These are phyloP conservation scores for Scutellaria galericulata DNA, from an alignment of 257 asterid genomes.

Conservation along the genomic window DNA sequence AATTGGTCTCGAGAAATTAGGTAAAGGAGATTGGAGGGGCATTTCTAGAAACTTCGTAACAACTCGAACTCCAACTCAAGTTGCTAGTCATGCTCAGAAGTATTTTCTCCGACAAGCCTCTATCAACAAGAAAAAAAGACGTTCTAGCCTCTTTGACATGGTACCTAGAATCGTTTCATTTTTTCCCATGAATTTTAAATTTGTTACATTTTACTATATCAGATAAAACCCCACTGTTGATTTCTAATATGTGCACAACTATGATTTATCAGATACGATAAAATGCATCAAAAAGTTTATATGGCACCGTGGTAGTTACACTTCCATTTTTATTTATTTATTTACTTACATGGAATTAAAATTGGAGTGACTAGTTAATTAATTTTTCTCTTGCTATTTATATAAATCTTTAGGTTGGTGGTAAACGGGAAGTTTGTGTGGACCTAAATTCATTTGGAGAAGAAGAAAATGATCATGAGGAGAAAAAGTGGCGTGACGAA, in stretches of 20 bases:
- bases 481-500: too few species aligned
- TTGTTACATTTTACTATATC: too few species aligned
- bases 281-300: too few species aligned
- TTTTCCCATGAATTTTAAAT: too few species aligned
- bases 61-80: slow-evolving; percentile 80
- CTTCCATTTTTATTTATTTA: too few species aligned
- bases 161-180: slow-evolving; percentile 30
- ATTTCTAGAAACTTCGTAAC: slow-evolving; percentile 77
- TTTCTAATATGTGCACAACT: too few species aligned
- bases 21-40: slow-evolving; percentile 92
- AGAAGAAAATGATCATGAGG: background rate
- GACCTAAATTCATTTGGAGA: slow-evolving; percentile 48
- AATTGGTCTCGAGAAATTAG: slow-evolving; percentile 64
- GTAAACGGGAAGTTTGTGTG: slow-evolving; percentile 5
- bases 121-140: slow-evolving; percentile 56
- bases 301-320: too few species aligned
- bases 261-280: too few species aligned
- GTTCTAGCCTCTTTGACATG: slow-evolving; percentile 86
- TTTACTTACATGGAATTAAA: too few species aligned
- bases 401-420: slow-evolving; percentile 15
- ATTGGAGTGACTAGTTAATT: too few species aligned
- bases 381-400: too few species aligned
- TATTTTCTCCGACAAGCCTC: slow-evolving; percentile 65
- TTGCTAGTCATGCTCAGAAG: slow-evolving; percentile 89
- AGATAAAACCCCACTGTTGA: too few species aligned